phyloP scores from a whole-genome alignment of 352 stramenopile genomes.

The Phytophthora colocasiae region DNA sequence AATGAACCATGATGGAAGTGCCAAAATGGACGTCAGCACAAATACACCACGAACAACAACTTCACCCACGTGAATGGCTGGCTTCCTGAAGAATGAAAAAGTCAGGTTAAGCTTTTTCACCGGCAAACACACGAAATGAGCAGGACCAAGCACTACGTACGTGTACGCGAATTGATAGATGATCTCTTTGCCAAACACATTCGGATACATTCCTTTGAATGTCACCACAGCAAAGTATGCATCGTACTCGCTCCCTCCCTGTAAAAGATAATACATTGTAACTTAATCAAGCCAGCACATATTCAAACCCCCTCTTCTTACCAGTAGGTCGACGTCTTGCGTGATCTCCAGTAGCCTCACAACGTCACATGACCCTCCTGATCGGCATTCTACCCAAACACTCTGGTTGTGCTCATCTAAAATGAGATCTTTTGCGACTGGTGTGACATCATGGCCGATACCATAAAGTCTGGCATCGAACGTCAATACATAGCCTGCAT shows the following conservation, averaged over 20 bases:
- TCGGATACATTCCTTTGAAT: conserved; percentile 80
- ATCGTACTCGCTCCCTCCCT: conserved; percentile 72
- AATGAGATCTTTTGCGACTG: conserved; percentile 56
- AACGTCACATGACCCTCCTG: conserved; percentile 47
- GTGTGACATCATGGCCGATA: conserved; percentile 49
- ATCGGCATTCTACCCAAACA: conserved; percentile 74
- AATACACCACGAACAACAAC: conserved; percentile 67
- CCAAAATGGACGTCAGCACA: conserved; percentile 66
- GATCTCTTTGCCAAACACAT: conserved; percentile 70
- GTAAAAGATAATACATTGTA: conserved; percentile 1
- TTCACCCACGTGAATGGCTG: conserved; percentile 72
- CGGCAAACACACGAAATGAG: neutral
- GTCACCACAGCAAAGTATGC: conserved; percentile 68
- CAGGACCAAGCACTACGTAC: conserved; percentile 45
- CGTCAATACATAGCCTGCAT: conserved; percentile 67
- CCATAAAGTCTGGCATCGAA: conserved; percentile 79
- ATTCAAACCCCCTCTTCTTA: conserved; percentile 20
- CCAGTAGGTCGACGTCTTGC: conserved; percentile 65
- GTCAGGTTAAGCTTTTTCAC: neutral
- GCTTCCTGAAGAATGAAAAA: conserved; percentile 55
- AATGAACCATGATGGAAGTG: conserved; percentile 79
- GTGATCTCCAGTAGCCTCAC: conserved; percentile 75
- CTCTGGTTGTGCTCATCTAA: conserved; percentile 76
- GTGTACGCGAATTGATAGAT: conserved; percentile 85
- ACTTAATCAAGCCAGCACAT: neutral